Evolutionary conservation across 2,329 filamentous ascomycete genomes (phyloP), one percentile per base, ranked within the genome.

Genomic region (Hypocrella siamensis): DNA sequence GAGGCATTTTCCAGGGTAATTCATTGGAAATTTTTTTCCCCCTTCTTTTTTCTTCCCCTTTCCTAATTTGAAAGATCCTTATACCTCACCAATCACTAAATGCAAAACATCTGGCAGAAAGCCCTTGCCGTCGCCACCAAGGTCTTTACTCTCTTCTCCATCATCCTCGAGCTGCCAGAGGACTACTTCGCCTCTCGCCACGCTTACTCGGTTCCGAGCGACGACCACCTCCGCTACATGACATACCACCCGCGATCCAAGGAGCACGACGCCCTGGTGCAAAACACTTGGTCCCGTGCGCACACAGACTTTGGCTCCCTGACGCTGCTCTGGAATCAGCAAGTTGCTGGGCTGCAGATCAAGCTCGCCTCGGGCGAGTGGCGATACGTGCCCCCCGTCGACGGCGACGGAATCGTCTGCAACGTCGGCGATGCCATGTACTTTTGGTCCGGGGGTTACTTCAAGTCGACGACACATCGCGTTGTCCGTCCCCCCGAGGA

Each of bases 151-250:
- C 44, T 58, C 5, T 51, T 58, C 28, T 51, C 54, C 5, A 65
- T 73, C 18, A 52, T 74, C 2, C 56, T 76, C 1, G 63, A 75
- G 42, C 53, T 76, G 0, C 65, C 67, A 0, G 62, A 68, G 31
- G 65, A 75, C 14, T 61, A 61, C 36, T 60, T 76, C 30, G 56
- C 64, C 17, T 56, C 59, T 9, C 53, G 59, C 19, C 71, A 76
- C 42, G 54, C 54, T 6, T 76, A 72, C 40, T 57, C 68, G 3
- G 53, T 61, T 30, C 54, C 61, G 22, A 61, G 62, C 28, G 67
- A 73, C 40, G 65, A 65, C 32, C 66, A 73, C 41, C 54, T 73
- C 21, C 61, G 71, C 6, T 73, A 72, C 46, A 72, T 73, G 68
- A 62, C 67, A 36, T 74, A 74, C 40, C 57, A 62, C 34, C 54